Base-by-base conservation (phyloP, 352 stramenopile genomes). In the Globisporangium emineosum region DNA sequence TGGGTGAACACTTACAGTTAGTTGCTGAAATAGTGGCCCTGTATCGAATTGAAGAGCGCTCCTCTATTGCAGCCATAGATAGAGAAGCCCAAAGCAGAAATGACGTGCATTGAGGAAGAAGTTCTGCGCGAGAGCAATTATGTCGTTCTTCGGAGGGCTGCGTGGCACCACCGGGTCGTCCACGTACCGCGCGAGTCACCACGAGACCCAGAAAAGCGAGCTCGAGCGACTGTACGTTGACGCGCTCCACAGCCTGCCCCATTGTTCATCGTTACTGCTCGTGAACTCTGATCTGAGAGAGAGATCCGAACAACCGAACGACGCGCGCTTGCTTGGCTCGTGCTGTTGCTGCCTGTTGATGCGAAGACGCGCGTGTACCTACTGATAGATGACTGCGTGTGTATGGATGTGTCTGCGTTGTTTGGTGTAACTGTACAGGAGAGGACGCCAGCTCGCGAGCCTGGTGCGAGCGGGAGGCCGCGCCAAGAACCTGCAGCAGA, bases 401-500 rank as follows among this genome's bases (percentile, higher is more conserved):
- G 37, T 19, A 23, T 51, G 35, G 3, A 19, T 50, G n/a, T 19
- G 13, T n/a, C 10, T 54, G 3, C 19, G 25, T 2, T 21, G 29
- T n/a, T 43, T 45, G 51, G n/a, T 12, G 29, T 30, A 25, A n/a
- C 27, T 57, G 15, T 67, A 33, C 60, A 94, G 86, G 42, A 76
- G 83, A 64, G 86, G 83, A 1, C 77, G 84, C 15, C 86, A 94
- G 53, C 67, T 94, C 17, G 81, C 86, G 61, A 94, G 86, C 61
- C 78, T 94, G 49, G 86, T 94, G 55, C 86, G 86, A 47, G 83
- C 86, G 3, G 86, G 86, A 43, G 84, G 79, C n/a, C 76, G 82
- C 58, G 86, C 86, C 35, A 92, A 89, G 72, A 92, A 94, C 71
- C 83, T 90, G 59, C 78, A 91, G 71, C 86, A 94, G 75, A 93